These are phyloP conservation scores for barley (Hordeum vulgare) DNA, from an alignment of 176 grass and related monocot species.

Conservation along the genomic window MorexV3_pseudomolecules_assembly NC_058524.1:468438160-468438659, in stretches of 20 bases:
- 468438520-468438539: background rate
- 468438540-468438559: conserved; percentile 14
- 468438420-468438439: background rate
- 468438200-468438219: background rate
- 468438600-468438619: conserved; percentile 25
- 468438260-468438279: background rate
- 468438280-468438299: conserved; percentile 13
- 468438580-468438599: conserved; percentile 34
- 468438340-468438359: background rate
- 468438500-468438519: background rate
- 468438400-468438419: background rate
- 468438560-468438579: conserved; percentile 4
- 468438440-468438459: background rate
- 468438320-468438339: background rate
- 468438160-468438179: background rate
- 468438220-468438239: background rate
- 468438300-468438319: background rate
- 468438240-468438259: conserved; percentile 1
- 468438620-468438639: background rate
- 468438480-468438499: background rate
- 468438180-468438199: background rate
- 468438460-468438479: background rate
- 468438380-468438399: background rate
- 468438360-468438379: background rate
- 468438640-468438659: background rate